phyloP scores from a whole-genome alignment of 2,329 filamentous ascomycete genomes.

The Fusarium transvaalense region DNA sequence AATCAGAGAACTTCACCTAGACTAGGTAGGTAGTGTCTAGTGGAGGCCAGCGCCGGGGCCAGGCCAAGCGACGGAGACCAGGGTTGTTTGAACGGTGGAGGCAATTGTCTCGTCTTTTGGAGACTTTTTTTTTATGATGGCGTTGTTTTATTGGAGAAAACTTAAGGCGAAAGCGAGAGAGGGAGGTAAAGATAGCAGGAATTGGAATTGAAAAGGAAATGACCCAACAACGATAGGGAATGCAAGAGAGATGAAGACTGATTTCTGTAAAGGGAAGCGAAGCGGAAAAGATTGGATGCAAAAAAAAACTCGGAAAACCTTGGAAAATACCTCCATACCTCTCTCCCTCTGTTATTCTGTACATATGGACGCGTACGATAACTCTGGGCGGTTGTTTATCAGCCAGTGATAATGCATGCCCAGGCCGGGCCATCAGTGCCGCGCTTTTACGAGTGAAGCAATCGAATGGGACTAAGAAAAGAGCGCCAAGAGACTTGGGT shows the following conservation, averaged over 20 bases:
- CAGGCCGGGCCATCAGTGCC: conserved; percentile 5
- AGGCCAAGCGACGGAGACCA: neutral
- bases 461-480: conserved; percentile 11
- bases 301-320: conserved; percentile 14
- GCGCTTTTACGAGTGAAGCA: conserved; percentile 19
- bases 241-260: conserved; percentile 30
- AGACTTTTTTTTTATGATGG: neutral
- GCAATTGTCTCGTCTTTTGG: conserved; percentile 14
- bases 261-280: neutral
- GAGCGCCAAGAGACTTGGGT: conserved; percentile 8
- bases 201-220: conserved; percentile 27
- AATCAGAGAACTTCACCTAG: conserved; percentile 14
- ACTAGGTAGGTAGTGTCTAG: too few species aligned
- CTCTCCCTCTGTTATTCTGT: too few species aligned
- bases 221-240: conserved; percentile 21
- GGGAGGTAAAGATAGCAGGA: conserved; percentile 3
- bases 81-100: conserved; percentile 12
- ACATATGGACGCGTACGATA: conserved; percentile 33
- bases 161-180: neutral
- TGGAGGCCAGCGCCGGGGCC: neutral
- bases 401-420: conserved; percentile 29
- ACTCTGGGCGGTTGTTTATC: conserved; percentile 12
- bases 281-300: too few species aligned
- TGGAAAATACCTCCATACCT: too few species aligned
- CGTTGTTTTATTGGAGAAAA: neutral